Conservation (phyloP, 1,139 yeast species). For the Magnusiomyces tetraspermus region DNA sequence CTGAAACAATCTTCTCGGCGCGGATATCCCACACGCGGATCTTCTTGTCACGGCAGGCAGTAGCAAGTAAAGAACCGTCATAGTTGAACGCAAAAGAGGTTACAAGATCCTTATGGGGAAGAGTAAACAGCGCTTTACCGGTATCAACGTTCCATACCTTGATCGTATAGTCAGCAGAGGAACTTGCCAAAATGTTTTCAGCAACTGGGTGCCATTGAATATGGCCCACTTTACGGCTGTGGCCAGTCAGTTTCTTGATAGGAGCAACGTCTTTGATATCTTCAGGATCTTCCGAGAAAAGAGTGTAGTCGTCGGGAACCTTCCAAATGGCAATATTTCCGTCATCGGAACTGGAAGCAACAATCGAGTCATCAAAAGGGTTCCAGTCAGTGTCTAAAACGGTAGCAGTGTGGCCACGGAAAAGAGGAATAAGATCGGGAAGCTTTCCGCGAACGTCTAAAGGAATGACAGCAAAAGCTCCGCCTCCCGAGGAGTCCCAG, state of each 20-base stretch:
- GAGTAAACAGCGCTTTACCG: constrained; percentile 60
- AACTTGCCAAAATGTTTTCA: constrained; percentile 72
- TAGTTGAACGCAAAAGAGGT: constrained; percentile 85
- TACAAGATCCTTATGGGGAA: constrained; percentile 81
- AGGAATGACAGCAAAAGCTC: constrained; percentile 92
- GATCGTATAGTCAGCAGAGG: constrained; percentile 82
- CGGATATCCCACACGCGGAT: constrained; percentile 88
- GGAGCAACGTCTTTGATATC: constrained; percentile 69
- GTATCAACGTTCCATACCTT: constrained; percentile 82
- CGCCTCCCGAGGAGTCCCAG: constrained; percentile 96
- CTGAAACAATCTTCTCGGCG: constrained; percentile 60
- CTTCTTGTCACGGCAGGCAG: constrained; percentile 87
- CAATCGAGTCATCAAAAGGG: constrained; percentile 68
- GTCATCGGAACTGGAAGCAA: constrained; percentile 88
- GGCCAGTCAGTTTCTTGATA: constrained; percentile 64
- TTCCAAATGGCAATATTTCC: constrained; percentile 82
- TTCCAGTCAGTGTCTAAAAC: constrained; percentile 91
- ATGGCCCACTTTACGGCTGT: constrained; percentile 89
- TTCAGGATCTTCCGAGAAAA: constrained; percentile 50
- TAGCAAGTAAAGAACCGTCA: constrained; percentile 77
- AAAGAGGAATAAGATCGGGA: constrained; percentile 86
- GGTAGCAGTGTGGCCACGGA: constrained; percentile 92
- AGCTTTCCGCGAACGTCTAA: constrained; percentile 80
- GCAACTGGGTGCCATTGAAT: constrained; percentile 86
- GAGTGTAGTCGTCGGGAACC: constrained; percentile 54